Conservation (phyloP, 2,329 filamentous ascomycete genomes). For the Neonectria neomacrospora region DNA sequence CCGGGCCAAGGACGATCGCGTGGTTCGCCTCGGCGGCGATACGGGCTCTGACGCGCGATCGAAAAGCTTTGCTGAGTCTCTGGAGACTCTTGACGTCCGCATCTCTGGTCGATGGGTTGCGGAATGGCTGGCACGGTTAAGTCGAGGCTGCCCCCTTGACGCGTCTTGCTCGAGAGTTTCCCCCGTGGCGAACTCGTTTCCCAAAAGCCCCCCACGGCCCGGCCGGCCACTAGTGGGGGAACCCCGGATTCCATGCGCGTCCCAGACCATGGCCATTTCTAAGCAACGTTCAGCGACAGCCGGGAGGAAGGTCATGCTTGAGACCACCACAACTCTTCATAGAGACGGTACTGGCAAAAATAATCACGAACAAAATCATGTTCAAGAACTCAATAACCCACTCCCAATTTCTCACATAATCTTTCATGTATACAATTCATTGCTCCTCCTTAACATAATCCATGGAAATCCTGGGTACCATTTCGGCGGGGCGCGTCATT, state of each 20-base stretch:
- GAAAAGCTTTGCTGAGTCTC: constrained; percentile 68
- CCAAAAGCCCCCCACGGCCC: constrained; percentile 5
- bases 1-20: constrained; percentile 61
- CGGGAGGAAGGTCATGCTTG: background rate
- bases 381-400: background rate
- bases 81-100: constrained; percentile 68
- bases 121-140: constrained; percentile 7
- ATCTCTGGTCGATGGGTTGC: constrained; percentile 49
- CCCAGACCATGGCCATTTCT: constrained; percentile 17
- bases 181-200: constrained; percentile 12
- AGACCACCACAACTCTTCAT: background rate
- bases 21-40: constrained; percentile 56
- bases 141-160: constrained; percentile 9
- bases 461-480: background rate
- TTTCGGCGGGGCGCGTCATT: constrained; percentile 13
- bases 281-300: background rate
- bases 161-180: constrained; percentile 11
- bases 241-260: constrained; percentile 17
- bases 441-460: background rate
- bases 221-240: constrained; percentile 10
- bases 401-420: background rate
- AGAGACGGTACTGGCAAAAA: background rate
- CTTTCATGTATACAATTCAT: background rate
- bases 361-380: too few relatives aligned
- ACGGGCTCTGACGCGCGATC: constrained; percentile 47